These are phyloP conservation scores for Apiospora rasikravindrae DNA, from an alignment of 2,329 filamentous ascomycete genomes.

Conservation along the genomic window DNA sequence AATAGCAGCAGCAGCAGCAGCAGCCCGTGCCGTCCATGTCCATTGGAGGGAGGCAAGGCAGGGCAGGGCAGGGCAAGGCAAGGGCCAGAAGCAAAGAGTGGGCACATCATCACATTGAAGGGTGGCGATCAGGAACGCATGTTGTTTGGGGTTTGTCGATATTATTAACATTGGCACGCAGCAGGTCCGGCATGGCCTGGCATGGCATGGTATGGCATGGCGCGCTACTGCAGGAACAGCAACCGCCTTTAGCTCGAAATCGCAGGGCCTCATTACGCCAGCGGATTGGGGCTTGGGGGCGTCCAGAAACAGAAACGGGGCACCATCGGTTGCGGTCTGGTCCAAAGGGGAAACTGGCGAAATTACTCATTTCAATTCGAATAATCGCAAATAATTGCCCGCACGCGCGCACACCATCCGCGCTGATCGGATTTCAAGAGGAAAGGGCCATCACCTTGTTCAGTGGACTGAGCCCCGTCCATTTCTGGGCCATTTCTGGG, in stretches of 20 bases:
- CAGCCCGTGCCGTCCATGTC: not conserved
- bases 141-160: not conserved
- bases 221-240: conserved; percentile 16
- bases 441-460: conserved; percentile 4
- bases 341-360: not conserved
- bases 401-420: not conserved
- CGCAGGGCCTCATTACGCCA: not conserved
- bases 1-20: not conserved
- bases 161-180: not conserved
- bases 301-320: not conserved
- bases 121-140: not conserved
- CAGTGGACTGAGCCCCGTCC: not conserved
- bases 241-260: not conserved
- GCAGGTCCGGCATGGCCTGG: not conserved
- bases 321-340: not conserved
- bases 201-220: not conserved
- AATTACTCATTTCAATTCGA: conserved; percentile 11
- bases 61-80: no score
- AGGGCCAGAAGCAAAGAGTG: no score
- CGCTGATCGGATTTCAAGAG: conserved; percentile 3
- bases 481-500: not conserved
- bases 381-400: conserved; percentile 3
- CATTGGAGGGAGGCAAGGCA: not conserved
- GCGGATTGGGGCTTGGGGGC: not conserved
- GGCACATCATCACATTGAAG: no score